Conservation (phyloP, 768 basidiomycete genomes). For the Mycena kentingensis region DNA sequence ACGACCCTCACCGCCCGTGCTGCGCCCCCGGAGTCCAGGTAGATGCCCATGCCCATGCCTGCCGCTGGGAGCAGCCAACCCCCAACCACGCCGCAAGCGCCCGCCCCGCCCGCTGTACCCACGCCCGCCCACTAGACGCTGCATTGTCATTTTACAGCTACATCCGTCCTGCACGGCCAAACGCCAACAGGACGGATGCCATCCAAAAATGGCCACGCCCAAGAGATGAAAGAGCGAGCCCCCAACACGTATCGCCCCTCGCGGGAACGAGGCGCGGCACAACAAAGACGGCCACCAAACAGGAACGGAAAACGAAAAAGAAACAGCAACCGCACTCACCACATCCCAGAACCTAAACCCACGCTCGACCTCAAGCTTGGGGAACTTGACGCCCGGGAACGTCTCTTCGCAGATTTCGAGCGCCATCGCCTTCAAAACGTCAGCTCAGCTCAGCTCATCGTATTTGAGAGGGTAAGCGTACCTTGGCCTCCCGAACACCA, state of each 20-base stretch:
- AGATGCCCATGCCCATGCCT: conserved; percentile 22
- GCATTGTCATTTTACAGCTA: too few species aligned
- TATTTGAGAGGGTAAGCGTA: not conserved
- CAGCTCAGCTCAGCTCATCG: not conserved
- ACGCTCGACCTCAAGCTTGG: conserved; percentile 87
- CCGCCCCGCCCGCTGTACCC: not conserved
- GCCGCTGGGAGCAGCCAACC: conserved; percentile 19
- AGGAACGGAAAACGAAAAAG: conserved; percentile 16
- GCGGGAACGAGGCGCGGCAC: too few species aligned
- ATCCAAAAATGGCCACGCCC: not conserved
- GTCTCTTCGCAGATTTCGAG: conserved; percentile 92
- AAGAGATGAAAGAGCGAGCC: not conserved
- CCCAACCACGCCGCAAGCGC: too few species aligned
- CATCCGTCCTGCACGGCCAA: not conserved
- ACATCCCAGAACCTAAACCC: conserved; percentile 99
- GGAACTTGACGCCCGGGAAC: conserved; percentile 88
- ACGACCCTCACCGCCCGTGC: conserved; percentile 50
- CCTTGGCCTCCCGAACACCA: conserved; percentile 79
- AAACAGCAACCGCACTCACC: too few species aligned
- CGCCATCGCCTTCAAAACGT: conserved; percentile 55
- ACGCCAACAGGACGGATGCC: too few species aligned
- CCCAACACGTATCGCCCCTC: too few species aligned
- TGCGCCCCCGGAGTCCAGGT: not conserved
- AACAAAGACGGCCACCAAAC: conserved; percentile 13
- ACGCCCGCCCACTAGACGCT: too few species aligned